These are phyloP conservation scores for Purshia tridentata DNA, from an alignment of 306 rosid genomes.

Conservation along the genomic window DNA sequence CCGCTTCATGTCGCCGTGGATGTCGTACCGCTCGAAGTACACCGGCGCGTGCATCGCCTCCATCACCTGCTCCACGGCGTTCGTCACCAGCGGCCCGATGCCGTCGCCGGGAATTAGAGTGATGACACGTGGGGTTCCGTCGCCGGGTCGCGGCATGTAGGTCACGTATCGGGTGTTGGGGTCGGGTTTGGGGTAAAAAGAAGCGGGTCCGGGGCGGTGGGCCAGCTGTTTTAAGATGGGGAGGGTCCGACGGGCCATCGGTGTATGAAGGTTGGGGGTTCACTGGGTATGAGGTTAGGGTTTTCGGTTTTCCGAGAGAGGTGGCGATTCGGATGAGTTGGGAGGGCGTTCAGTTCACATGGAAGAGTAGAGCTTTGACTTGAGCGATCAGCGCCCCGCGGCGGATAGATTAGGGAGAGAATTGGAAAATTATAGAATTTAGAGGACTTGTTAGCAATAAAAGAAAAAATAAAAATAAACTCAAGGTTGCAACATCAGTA, in stretches of 20 bases:
- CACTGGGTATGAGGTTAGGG: not conserved
- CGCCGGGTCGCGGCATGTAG: slow-evolving; percentile 74
- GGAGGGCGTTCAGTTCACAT: too few species aligned
- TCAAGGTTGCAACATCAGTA: too few species aligned
- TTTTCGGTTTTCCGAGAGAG: slow-evolving; percentile 1
- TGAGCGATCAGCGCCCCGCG: not conserved
- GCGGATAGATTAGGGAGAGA: not conserved
- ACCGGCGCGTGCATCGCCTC: slow-evolving; percentile 94
- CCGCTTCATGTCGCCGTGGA: slow-evolving; percentile 70
- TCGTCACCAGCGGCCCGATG: slow-evolving; percentile 76
- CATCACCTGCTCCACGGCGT: slow-evolving; percentile 88
- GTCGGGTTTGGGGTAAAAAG: slow-evolving; percentile 23
- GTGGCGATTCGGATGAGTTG: too few species aligned
- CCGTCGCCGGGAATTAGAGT: slow-evolving; percentile 91
- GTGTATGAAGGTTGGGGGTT: too few species aligned
- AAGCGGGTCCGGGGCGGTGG: slow-evolving; percentile 5
- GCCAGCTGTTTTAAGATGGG: slow-evolving; percentile 34
- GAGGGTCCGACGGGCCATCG: slow-evolving; percentile 41
- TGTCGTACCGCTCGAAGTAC: slow-evolving; percentile 73
- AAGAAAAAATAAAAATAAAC: too few species aligned
- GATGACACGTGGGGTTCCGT: slow-evolving; percentile 72
- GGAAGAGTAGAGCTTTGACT: slow-evolving; percentile 9
- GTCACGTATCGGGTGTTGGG: slow-evolving; percentile 42
- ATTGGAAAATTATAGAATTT: not conserved
- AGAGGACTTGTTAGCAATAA: slow-evolving; percentile 23